Percentiles rank a stretch among this genome's conserved stretches.
Conservation (phyloP, 2,329 filamentous ascomycete species). For the Keithomyces neogunnii region DNA sequence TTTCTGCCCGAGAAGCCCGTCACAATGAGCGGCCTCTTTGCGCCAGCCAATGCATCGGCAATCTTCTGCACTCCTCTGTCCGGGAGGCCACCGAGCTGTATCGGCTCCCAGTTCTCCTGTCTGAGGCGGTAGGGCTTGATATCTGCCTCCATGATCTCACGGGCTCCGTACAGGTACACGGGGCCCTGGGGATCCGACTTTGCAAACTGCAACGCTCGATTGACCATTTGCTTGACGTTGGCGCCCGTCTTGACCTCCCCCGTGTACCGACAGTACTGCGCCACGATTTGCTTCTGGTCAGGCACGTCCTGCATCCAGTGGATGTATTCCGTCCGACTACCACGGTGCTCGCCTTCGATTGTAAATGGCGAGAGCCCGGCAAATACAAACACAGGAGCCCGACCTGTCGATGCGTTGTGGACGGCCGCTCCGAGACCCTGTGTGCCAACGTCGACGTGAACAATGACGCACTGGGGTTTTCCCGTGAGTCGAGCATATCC, state of each 20-base stretch:
- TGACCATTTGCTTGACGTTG: slow-evolving; percentile 79
- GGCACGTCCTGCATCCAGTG: slow-evolving; percentile 76
- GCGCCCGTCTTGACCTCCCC: slow-evolving; percentile 70
- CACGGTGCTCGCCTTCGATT: slow-evolving; percentile 62
- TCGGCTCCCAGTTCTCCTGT: slow-evolving; percentile 57
- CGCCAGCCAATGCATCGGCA: slow-evolving; percentile 47
- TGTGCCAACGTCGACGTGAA: slow-evolving; percentile 68
- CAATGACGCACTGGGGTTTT: slow-evolving; percentile 63
- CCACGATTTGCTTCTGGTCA: slow-evolving; percentile 66
- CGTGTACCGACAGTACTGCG: slow-evolving; percentile 72
- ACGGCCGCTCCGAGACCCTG: slow-evolving; percentile 65
- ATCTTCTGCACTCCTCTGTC: slow-evolving; percentile 43
- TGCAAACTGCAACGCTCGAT: slow-evolving; percentile 70
- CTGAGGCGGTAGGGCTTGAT: slow-evolving; percentile 53
- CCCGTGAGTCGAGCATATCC: slow-evolving; percentile 63
- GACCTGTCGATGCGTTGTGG: slow-evolving; percentile 64
- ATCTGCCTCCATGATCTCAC: slow-evolving; percentile 76
- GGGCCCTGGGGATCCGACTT: slow-evolving; percentile 65
- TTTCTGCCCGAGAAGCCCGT: slow-evolving; percentile 64
- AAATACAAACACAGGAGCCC: slow-evolving; percentile 65
- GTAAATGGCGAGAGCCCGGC: slow-evolving; percentile 67
- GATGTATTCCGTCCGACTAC: slow-evolving; percentile 66
- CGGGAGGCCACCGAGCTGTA: slow-evolving; percentile 50
- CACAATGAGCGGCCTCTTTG: slow-evolving; percentile 55
- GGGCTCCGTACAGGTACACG: slow-evolving; percentile 63